Conservation (phyloP, 495 filamentous ascomycete genomes). For the Xylaria nigripes region DNA sequence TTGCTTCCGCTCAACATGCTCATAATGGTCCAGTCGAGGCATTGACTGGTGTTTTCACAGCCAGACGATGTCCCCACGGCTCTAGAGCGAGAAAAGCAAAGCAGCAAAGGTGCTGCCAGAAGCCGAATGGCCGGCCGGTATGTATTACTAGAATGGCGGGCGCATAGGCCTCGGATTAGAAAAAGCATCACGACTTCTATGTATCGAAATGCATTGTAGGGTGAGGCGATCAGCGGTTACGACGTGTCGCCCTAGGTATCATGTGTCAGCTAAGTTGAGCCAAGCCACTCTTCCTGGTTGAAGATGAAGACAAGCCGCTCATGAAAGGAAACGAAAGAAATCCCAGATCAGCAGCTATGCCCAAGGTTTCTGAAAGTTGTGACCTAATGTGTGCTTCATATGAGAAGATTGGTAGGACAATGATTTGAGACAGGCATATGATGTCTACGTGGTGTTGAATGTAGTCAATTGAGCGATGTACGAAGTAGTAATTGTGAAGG, state of each 20-base stretch:
- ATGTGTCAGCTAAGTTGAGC: constrained; percentile 1
- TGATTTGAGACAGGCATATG: no score
- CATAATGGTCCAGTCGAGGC: not conserved
- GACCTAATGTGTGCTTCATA: not conserved
- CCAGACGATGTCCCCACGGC: not conserved
- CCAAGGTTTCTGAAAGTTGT: not conserved
- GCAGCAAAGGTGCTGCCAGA: not conserved
- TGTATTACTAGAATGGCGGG: constrained; percentile 9
- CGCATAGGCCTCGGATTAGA: constrained; percentile 1
- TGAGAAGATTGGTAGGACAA: no score
- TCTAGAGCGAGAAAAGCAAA: not conserved
- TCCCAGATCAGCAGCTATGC: not conserved
- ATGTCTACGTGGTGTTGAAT: no score
- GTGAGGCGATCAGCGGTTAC: not conserved
- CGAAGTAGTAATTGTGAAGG: no score
- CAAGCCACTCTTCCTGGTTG: not conserved
- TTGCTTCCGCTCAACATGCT: not conserved
- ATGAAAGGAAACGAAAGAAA: not conserved
- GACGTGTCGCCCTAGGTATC: not conserved
- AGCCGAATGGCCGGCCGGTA: not conserved
- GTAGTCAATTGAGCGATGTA: no score
- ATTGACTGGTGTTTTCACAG: not conserved
- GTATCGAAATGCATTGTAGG: constrained; percentile 7
- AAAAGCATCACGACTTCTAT: constrained; percentile 4
- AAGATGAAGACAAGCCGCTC: not conserved